Evolutionary conservation across 2,329 filamentous ascomycete species (phyloP).

Genomic region (Beauveria medogensis): DNA sequence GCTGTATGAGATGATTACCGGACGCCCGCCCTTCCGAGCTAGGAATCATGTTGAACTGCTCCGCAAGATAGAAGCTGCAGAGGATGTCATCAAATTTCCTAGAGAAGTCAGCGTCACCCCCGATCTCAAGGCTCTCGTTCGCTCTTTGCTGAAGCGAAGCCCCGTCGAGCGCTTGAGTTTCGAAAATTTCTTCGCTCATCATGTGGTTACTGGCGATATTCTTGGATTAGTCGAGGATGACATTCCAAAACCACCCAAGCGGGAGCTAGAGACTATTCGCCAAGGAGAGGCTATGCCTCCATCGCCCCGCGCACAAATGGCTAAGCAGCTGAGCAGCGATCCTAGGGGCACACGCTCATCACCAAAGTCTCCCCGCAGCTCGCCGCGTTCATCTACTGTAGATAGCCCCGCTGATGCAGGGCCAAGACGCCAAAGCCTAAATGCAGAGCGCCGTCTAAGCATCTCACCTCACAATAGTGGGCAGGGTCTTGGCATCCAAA

Average conservation of each 20-base stretch:
- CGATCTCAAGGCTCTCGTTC: conserved; percentile 74
- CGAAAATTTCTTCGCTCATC: conserved; percentile 72
- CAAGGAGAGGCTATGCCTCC: conserved; percentile 22
- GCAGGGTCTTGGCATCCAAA: conserved; percentile 45
- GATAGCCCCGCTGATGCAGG: conserved; percentile 31
- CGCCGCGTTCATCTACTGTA: conserved; percentile 34
- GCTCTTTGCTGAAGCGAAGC: conserved; percentile 73
- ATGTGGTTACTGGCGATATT: conserved; percentile 66
- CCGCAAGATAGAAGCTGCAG: conserved; percentile 80
- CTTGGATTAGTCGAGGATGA: conserved; percentile 77
- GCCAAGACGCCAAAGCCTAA: conserved; percentile 18
- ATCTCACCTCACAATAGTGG: conserved; percentile 38
- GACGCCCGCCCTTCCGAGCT: conserved; percentile 83
- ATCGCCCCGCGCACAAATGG: conserved; percentile 18
- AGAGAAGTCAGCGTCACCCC: conserved; percentile 62
- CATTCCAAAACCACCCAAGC: conserved; percentile 34
- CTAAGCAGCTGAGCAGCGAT: conserved; percentile 33
- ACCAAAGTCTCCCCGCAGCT: conserved; percentile 33
- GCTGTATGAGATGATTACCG: conserved; percentile 88
- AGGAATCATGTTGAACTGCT: conserved; percentile 91
- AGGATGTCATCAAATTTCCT: conserved; percentile 79
- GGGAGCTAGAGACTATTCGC: conserved; percentile 26
- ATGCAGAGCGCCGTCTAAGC: conserved; percentile 25
- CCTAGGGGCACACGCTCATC: conserved; percentile 26
- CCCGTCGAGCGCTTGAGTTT: conserved; percentile 82